Evolutionary conservation across 1,284 basidiomycete genomes (phyloP), one percentile per base, ranked within the genome.

Genomic region (Trichosporon coremiiforme): DNA sequence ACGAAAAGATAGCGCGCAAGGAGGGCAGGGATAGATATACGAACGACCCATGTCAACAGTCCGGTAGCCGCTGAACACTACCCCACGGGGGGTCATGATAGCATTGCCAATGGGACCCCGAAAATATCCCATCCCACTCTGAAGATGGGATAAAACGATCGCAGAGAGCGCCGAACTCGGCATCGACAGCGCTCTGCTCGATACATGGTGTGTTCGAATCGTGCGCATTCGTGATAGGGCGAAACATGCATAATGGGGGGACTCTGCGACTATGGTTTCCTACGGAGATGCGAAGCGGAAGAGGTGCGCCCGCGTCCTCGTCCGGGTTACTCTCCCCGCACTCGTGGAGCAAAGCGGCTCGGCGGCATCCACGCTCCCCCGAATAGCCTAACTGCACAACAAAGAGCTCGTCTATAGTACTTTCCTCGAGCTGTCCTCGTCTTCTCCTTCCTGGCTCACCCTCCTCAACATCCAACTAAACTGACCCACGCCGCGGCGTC

Each of bases 341-440:
- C n/a, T 53, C 4, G 4, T 62, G 57, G 57, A 62, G 15, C 29
- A 15, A 33, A 33, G 31, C 13, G 57, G 31, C 17, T 33, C 31
- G 4, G 57, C 29, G 22, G 29, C 25, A 10, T 33, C 57, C 29
- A 33, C 57, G 15, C 15, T 33, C 57, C 57, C 31, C 29, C 57
- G 29, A 10, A 62, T n/a, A 62, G 57, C 57, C 57, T 62, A 35
- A 62, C 57, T 35, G 57, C 57, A 62, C 57, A 62, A 62, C 57
- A 62, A 62, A 62, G 10, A 33, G 57, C 57, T 33, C 57, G 31
- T 62, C 57, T 62, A 62, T 62, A 22, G 57, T 62, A 62, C 31
- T n/a, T 33, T 62, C 57, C 57, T 62, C 57, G 57, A 62, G 57
- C 15, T 62, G 57, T 33, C 20, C 29, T 15, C 29, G 29, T 62